phyloP scores from a whole-genome alignment of 768 basidiomycete species.

The Cystobasidium ongulense region DNA sequence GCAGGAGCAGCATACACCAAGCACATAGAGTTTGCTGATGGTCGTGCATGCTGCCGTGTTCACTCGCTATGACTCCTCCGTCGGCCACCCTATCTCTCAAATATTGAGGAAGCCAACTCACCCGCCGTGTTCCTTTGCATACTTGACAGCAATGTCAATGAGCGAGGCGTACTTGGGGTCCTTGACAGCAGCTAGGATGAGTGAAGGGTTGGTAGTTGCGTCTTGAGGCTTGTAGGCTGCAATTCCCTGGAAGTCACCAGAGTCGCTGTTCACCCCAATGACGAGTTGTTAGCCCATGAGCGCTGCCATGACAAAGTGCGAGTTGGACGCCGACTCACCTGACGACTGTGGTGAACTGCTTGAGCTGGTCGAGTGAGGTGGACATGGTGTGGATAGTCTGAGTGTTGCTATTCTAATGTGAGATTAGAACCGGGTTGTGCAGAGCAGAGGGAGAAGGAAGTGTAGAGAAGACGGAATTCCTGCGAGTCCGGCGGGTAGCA shows the following conservation, averaged over 20 bases:
- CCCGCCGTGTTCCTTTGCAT: constrained; percentile 73
- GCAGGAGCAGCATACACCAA: background rate
- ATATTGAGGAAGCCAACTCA: constrained; percentile 37
- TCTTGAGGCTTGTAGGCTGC: constrained; percentile 97
- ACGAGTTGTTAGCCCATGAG: background rate
- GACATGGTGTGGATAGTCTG: constrained; percentile 42
- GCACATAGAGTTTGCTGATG: background rate
- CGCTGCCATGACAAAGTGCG: background rate
- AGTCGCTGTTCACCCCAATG: constrained; percentile 53
- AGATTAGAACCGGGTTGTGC: too few species aligned
- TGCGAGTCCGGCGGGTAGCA: background rate
- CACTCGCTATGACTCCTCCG: background rate
- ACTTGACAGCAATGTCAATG: constrained; percentile 64
- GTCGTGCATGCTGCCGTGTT: background rate
- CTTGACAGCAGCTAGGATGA: constrained; percentile 81
- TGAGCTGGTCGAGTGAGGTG: constrained; percentile 54
- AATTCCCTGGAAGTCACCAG: constrained; percentile 92
- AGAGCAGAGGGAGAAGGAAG: too few species aligned
- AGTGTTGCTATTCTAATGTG: background rate
- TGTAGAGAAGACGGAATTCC: too few species aligned
- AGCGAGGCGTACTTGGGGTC: constrained; percentile 75
- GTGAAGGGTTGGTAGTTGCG: constrained; percentile 86
- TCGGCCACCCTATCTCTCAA: background rate
- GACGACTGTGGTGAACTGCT: constrained; percentile 87
- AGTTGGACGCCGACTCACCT: constrained; percentile 27